Conservation (phyloP, 116 monocot genomes). For the Posidonia oceanica region DNA sequence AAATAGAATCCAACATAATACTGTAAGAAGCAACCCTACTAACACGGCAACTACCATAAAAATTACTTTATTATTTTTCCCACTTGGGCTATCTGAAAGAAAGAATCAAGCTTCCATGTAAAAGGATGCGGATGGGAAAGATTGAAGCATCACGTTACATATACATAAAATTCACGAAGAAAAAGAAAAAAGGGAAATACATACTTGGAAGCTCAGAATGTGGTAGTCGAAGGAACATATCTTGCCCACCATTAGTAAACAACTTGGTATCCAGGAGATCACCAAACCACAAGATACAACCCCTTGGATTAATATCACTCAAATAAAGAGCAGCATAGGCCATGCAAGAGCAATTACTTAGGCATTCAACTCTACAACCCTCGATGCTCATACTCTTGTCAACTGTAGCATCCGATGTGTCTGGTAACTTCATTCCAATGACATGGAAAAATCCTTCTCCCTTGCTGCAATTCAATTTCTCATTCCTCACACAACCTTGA, state of each 20-base stretch:
- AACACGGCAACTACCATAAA: too few species aligned
- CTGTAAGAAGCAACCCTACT: too few species aligned
- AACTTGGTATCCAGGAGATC: not conserved
- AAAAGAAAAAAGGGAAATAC: not conserved
- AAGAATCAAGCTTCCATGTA: not conserved
- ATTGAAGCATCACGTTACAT: not conserved
- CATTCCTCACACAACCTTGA: slow-evolving; percentile 14
- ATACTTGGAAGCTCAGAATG: not conserved
- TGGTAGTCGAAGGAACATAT: not conserved
- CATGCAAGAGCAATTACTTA: not conserved
- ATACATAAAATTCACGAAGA: not conserved
- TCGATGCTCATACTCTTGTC: not conserved
- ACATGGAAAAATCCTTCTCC: slow-evolving; percentile 10
- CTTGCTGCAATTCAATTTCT: slow-evolving; percentile 7
- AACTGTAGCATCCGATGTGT: not conserved
- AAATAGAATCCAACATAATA: too few species aligned
- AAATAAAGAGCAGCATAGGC: not conserved
- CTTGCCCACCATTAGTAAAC: not conserved
- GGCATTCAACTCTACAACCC: not conserved
- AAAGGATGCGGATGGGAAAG: not conserved
- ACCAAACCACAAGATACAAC: not conserved
- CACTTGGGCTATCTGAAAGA: not conserved
- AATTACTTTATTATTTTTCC: not conserved
- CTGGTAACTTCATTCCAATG: slow-evolving; percentile 7
- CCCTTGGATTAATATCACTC: not conserved